Evolutionary conservation across 1,284 basidiomycete species (phyloP).

Genomic region (Sanguinoderma infundibulare): DNA sequence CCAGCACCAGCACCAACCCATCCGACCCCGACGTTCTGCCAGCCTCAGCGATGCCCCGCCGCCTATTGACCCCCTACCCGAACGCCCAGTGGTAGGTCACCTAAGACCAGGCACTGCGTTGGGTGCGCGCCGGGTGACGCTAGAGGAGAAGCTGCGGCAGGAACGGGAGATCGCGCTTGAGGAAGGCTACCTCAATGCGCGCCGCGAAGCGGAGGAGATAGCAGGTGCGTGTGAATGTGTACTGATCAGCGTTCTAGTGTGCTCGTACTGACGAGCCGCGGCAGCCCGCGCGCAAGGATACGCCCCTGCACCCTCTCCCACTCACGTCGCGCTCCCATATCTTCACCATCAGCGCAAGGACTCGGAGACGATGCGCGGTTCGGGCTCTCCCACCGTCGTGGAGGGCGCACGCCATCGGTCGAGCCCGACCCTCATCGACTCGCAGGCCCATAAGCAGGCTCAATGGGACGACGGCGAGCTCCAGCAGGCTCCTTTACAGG

Average conservation of each 20-base stretch:
- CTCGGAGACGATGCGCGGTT: constrained; percentile 66
- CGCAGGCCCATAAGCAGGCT: constrained; percentile 35
- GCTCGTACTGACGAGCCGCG: not conserved
- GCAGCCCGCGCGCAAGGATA: constrained; percentile 31
- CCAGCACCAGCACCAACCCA: not conserved
- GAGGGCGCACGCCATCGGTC: constrained; percentile 50
- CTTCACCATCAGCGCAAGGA: constrained; percentile 64
- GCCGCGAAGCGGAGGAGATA: constrained; percentile 42
- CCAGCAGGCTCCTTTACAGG: constrained; percentile 14
- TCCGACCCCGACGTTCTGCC: constrained; percentile 65
- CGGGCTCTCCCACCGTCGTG: constrained; percentile 43
- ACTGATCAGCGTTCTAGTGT: not conserved
- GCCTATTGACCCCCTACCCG: constrained; percentile 39
- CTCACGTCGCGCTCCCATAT: constrained; percentile 39
- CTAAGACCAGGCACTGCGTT: constrained; percentile 58
- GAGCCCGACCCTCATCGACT: constrained; percentile 68
- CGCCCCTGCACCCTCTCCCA: constrained; percentile 31
- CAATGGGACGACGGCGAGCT: constrained; percentile 19
- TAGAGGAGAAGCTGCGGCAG: constrained; percentile 56
- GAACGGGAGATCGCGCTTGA: constrained; percentile 45
- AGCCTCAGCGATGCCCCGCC: constrained; percentile 57
- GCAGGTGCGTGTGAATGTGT: constrained; percentile 18
- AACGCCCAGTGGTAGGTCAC: constrained; percentile 21
- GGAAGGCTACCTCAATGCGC: constrained; percentile 41
- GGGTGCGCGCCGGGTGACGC: constrained; percentile 53